These are phyloP conservation scores for Aspergillus melleus DNA, from an alignment of 2,329 filamentous ascomycete genomes.

Conservation along the genomic window DNA sequence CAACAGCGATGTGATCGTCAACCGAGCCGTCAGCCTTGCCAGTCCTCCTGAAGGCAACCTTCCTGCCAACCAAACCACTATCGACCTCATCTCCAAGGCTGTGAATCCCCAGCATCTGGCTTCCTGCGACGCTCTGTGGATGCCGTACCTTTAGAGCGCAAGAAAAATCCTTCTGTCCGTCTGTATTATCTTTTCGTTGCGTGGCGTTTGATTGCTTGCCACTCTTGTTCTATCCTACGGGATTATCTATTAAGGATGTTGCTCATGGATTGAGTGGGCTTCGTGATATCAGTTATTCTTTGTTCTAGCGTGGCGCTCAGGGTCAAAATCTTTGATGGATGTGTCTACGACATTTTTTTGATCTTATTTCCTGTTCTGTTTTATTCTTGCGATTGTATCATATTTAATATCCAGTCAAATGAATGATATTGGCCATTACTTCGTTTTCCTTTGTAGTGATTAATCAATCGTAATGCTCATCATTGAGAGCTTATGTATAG, in stretches of 20 bases:
- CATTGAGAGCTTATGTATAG: background rate
- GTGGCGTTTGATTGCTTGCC: slow-evolving; percentile 13
- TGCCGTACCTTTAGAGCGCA: slow-evolving; percentile 75
- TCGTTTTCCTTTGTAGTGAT: background rate
- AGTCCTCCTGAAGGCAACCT: slow-evolving; percentile 73
- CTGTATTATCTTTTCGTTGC: slow-evolving; percentile 13
- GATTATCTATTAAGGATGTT: slow-evolving; percentile 3
- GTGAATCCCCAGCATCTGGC: slow-evolving; percentile 89
- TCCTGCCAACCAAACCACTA: slow-evolving; percentile 94
- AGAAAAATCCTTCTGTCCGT: slow-evolving; percentile 5
- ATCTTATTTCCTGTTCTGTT: background rate
- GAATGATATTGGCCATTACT: background rate
- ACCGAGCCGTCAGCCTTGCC: slow-evolving; percentile 81
- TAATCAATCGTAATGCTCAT: slow-evolving; percentile 2
- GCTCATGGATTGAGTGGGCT: slow-evolving; percentile 1
- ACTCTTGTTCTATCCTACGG: background rate
- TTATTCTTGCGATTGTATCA: slow-evolving; percentile 10
- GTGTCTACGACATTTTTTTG: slow-evolving; percentile 19
- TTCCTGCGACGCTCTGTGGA: slow-evolving; percentile 91
- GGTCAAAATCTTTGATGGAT: slow-evolving; percentile 15
- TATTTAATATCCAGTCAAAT: slow-evolving; percentile 9
- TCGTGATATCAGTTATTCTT: slow-evolving; percentile 2
- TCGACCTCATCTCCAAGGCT: slow-evolving; percentile 88
- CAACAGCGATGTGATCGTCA: slow-evolving; percentile 90
- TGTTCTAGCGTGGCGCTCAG: slow-evolving; percentile 28